A percentile compares a stretch with the other conserved stretches of the same genome.
Conservation (phyloP, 495 filamentous ascomycete genomes). For the Neurospora sp. region DNA sequence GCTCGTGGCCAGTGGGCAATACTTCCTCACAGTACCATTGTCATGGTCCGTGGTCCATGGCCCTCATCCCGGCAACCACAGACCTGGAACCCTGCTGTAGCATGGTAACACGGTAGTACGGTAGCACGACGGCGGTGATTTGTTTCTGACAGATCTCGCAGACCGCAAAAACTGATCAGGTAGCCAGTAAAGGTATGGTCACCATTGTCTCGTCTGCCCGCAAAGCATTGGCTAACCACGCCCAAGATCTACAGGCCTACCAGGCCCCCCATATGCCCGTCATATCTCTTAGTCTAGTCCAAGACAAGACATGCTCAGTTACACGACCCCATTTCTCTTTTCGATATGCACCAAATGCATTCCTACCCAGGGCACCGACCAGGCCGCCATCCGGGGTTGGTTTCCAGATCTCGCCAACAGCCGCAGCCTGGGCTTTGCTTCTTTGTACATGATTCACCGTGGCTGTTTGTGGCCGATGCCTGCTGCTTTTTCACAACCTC, state of each 20-base stretch:
- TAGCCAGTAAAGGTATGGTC: not conserved
- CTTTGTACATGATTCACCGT: not conserved
- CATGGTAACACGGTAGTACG: not conserved
- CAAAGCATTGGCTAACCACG: not conserved
- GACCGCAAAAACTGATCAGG: not conserved
- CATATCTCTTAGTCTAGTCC: not conserved
- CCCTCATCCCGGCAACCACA: not conserved
- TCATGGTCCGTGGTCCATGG: not conserved
- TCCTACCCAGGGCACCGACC: not conserved
- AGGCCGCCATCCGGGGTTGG: not conserved
- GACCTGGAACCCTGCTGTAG: not conserved
- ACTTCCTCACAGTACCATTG: not conserved
- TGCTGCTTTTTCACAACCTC: not conserved
- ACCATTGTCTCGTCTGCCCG: not conserved
- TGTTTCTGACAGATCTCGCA: not conserved
- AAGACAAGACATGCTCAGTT: not conserved
- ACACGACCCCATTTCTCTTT: not conserved
- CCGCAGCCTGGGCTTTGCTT: not conserved
- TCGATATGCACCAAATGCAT: not conserved
- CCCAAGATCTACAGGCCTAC: not conserved
- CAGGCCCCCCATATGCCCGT: not conserved
- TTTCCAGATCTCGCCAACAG: not conserved
- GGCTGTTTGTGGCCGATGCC: not conserved
- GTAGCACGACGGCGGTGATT: not conserved
- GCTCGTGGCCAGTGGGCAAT: not conserved